Conservation (phyloP, 257 asterid genomes). For the Parsonsia alboflavescens region DNA sequence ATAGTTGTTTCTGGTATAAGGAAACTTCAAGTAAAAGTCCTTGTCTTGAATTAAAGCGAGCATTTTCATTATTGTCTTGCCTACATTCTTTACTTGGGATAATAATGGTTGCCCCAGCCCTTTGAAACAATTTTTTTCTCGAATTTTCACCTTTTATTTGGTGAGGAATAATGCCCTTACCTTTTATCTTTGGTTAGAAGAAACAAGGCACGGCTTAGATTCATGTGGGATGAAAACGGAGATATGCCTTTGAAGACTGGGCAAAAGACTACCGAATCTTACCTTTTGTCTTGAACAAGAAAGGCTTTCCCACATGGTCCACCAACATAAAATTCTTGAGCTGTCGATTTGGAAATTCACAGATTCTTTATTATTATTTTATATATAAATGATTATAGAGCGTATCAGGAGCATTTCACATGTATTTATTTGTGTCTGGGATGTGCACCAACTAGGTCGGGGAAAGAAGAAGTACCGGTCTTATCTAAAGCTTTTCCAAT, state of each 20-base stretch:
- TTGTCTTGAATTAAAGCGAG: constrained; percentile 5
- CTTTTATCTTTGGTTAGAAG: constrained; percentile 29
- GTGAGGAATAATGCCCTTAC: background rate
- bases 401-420: no score
- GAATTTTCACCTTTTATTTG: background rate
- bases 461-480: no score
- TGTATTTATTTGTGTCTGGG: no score
- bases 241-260: constrained; percentile 39
- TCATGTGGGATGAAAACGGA: constrained; percentile 14
- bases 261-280: constrained; percentile 29
- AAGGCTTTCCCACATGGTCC: constrained; percentile 18
- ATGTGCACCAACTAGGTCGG: no score
- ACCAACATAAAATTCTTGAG: constrained; percentile 9
- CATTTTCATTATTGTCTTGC: background rate
- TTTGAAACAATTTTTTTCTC: background rate
- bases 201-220: constrained; percentile 10
- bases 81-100: background rate
- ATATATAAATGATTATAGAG: no score
- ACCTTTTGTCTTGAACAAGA: constrained; percentile 41
- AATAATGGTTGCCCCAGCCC: background rate
- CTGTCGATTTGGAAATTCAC: background rate
- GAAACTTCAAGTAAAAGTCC: constrained; percentile 17
- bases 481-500: no score
- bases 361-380: background rate
- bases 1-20: constrained; percentile 8